phyloP scores from a whole-genome alignment of 2,329 filamentous ascomycete genomes.

The Diatrype stigma region DNA sequence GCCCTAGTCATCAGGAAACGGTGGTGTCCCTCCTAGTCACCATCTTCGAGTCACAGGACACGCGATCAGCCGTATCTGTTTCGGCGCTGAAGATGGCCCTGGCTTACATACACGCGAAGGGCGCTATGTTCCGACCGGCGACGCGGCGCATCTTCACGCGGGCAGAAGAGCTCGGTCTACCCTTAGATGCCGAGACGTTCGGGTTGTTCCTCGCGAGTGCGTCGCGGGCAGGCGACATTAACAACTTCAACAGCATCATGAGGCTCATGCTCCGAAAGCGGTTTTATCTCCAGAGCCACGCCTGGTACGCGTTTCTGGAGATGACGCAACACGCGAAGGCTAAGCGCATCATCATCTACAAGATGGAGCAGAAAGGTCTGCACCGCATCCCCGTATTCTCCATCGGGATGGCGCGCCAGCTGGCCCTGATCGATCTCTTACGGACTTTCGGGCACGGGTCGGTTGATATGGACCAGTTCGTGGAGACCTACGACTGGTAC shows the following conservation, averaged over 20 bases:
- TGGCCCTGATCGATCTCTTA: constrained; percentile 17
- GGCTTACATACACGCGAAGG: constrained; percentile 16
- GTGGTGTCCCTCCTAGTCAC: constrained; percentile 21
- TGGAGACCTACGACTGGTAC: constrained; percentile 15
- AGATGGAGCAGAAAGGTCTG: constrained; percentile 18
- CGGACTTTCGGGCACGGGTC: no score
- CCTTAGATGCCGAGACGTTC: constrained; percentile 22
- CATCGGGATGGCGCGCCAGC: constrained; percentile 19
- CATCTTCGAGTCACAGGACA: constrained; percentile 19
- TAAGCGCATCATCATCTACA: constrained; percentile 43
- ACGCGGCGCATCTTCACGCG: constrained; percentile 19
- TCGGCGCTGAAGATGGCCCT: constrained; percentile 27
- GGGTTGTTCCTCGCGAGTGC: constrained; percentile 20
- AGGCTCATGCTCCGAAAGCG: constrained; percentile 23
- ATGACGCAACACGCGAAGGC: constrained; percentile 36
- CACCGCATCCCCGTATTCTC: constrained; percentile 14
- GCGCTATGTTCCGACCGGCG: constrained; percentile 15
- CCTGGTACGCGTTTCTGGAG: constrained; percentile 28
- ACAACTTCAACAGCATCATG: constrained; percentile 21
- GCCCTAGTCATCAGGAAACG: constrained; percentile 20
- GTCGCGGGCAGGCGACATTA: constrained; percentile 19
- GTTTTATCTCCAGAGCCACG: constrained; percentile 14
- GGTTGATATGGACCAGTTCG: constrained; percentile 3
- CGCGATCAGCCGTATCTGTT: constrained; percentile 15
- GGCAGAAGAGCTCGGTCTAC: constrained; percentile 15